phyloP scores from a whole-genome alignment of 192 early-diverging fungal genomes.

The Coemansia sp. region DNA sequence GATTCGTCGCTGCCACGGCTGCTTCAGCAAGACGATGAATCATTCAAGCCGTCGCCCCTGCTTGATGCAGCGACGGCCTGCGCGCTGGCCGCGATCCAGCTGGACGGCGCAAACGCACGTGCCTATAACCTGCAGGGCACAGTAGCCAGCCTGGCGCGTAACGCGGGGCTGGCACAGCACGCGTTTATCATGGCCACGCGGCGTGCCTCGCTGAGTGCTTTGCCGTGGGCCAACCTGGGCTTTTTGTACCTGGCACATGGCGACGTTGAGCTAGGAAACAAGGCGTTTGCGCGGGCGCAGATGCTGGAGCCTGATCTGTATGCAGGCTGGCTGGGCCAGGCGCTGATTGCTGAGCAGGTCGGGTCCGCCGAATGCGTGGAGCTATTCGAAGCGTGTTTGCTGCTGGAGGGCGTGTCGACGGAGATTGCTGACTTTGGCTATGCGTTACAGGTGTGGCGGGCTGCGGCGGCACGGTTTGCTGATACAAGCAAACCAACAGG shows the following conservation, averaged over 20 bases:
- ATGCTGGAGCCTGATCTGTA: slow-evolving; percentile 73
- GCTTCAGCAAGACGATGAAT: too few species aligned
- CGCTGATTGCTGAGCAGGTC: slow-evolving; percentile 62
- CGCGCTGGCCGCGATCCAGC: slow-evolving; percentile 55
- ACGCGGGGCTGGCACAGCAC: slow-evolving; percentile 71
- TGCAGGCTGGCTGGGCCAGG: slow-evolving; percentile 83
- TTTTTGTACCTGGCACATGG: slow-evolving; percentile 64
- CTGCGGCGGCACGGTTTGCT: slow-evolving; percentile 1
- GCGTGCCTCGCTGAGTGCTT: slow-evolving; percentile 57
- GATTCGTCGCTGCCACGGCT: background rate
- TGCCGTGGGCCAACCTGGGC: slow-evolving; percentile 81
- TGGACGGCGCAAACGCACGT: slow-evolving; percentile 54
- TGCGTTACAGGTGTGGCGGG: slow-evolving; percentile 41
- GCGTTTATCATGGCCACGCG: slow-evolving; percentile 78
- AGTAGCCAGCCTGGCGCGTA: slow-evolving; percentile 37
- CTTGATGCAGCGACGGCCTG: slow-evolving; percentile 28
- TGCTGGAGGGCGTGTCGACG: slow-evolving; percentile 55
- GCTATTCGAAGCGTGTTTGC: slow-evolving; percentile 75
- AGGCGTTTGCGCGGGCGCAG: slow-evolving; percentile 69
- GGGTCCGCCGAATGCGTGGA: slow-evolving; percentile 55
- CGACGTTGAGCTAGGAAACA: slow-evolving; percentile 72
- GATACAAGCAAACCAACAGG: background rate
- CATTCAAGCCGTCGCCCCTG: slow-evolving; percentile 2
- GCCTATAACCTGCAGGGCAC: slow-evolving; percentile 77
- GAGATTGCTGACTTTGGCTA: slow-evolving; percentile 65